Conservation (phyloP, 371 early-diverging fungal species). For the Nematocida major region DNA sequence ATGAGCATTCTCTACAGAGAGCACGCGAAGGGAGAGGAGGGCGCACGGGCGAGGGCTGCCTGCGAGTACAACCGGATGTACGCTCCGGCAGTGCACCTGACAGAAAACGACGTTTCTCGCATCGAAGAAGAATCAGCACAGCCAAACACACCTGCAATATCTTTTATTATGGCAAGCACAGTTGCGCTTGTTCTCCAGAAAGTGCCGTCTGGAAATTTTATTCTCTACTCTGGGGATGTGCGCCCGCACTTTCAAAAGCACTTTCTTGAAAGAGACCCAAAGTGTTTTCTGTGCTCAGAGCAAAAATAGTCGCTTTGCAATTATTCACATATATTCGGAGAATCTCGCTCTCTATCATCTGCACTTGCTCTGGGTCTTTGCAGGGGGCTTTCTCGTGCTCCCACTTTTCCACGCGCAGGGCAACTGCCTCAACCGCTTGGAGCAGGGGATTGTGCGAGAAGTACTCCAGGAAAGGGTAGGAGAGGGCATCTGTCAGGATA, state of each 20-base stretch:
- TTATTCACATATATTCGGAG: not conserved
- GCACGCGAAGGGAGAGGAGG: not conserved
- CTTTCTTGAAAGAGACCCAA: not conserved
- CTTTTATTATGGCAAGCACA: constrained; percentile 16
- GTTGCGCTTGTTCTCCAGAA: not conserved
- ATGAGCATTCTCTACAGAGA: constrained; percentile 7
- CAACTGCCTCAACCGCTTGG: not conserved
- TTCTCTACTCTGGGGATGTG: constrained; percentile 34
- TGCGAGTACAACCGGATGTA: constrained; percentile 2
- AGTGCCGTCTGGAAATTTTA: not conserved
- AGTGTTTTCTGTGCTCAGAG: constrained; percentile 21
- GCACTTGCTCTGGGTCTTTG: not conserved
- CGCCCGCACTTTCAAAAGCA: constrained; percentile 21
- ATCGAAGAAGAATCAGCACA: not conserved
- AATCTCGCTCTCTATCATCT: not conserved
- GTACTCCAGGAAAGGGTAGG: not conserved
- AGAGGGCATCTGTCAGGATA: not conserved
- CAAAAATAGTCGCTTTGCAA: not conserved
- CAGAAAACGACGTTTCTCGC: not conserved
- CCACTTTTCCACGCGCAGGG: not conserved
- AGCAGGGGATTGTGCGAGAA: not conserved
- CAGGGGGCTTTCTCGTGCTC: not conserved
- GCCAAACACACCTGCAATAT: constrained; percentile 10
- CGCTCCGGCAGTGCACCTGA: not conserved
- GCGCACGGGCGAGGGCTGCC: not conserved